Conservation (phyloP, 345 rosid species). For the Eucalyptus erythrocorys region DNA sequence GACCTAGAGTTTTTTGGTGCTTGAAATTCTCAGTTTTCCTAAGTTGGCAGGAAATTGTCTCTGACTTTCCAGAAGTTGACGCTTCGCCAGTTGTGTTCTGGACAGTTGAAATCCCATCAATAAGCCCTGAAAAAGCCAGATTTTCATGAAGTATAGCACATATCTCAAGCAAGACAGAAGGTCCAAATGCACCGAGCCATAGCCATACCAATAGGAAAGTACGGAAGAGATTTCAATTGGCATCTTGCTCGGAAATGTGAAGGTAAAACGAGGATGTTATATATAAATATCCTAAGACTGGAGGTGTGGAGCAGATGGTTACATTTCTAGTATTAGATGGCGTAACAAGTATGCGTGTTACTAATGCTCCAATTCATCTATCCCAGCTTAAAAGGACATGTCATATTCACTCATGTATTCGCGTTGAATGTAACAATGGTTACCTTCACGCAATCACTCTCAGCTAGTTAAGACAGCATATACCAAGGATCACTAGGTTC, state of each 20-base stretch:
- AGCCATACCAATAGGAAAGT: background rate
- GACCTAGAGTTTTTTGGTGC: background rate
- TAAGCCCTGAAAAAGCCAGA: background rate
- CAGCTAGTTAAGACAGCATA: background rate
- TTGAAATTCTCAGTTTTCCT: background rate
- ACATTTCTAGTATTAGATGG: background rate
- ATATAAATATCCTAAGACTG: background rate
- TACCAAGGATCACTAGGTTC: background rate
- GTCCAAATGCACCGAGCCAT: background rate
- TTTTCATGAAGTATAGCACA: too few relatives aligned
- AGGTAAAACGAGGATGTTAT: background rate
- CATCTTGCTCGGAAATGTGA: background rate
- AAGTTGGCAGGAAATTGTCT: background rate
- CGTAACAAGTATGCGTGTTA: background rate
- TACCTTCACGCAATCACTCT: background rate
- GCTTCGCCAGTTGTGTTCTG: conserved; percentile 3
- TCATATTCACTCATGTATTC: background rate
- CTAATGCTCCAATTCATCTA: background rate
- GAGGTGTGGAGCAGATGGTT: background rate
- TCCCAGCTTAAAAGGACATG: background rate
- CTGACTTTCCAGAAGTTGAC: conserved; percentile 8
- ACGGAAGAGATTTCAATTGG: background rate
- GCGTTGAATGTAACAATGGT: background rate
- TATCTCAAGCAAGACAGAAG: too few relatives aligned
- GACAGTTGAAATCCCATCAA: background rate